Evolutionary conservation across 2,329 filamentous ascomycete species (phyloP).

Genomic region (Beauveria sp.): DNA sequence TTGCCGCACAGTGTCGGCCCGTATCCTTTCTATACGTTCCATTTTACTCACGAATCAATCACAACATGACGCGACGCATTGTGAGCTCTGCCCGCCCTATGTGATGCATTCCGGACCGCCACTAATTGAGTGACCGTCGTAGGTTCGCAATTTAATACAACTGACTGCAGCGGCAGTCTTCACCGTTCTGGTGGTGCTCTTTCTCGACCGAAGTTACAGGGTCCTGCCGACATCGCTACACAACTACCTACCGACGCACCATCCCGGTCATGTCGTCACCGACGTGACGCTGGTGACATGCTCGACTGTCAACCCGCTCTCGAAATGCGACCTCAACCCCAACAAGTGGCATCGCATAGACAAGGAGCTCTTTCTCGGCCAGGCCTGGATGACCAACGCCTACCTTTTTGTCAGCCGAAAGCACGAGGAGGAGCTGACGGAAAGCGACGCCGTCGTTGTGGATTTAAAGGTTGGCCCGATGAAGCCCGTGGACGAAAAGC

Average conservation of each 20-base stretch:
- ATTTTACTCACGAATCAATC: not conserved
- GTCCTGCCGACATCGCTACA: slow-evolving; percentile 81
- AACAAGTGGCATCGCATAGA: slow-evolving; percentile 73
- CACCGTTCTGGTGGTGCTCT: slow-evolving; percentile 63
- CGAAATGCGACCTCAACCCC: slow-evolving; percentile 66
- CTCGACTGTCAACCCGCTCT: slow-evolving; percentile 65
- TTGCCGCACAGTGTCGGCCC: not conserved
- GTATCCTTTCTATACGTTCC: not conserved
- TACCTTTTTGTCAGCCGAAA: slow-evolving; percentile 79
- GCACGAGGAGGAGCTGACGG: slow-evolving; percentile 72
- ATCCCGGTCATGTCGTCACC: slow-evolving; percentile 76
- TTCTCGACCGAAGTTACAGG: slow-evolving; percentile 83
- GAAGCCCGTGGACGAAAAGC: slow-evolving; percentile 45
- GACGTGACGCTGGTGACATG: slow-evolving; percentile 75
- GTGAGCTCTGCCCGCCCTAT: not conserved
- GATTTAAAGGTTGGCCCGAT: slow-evolving; percentile 69
- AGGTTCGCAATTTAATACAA: slow-evolving; percentile 67
- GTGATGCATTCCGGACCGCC: not conserved
- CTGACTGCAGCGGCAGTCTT: slow-evolving; percentile 58
- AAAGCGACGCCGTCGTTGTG: slow-evolving; percentile 69
- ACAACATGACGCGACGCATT: slow-evolving; percentile 17
- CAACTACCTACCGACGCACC: slow-evolving; percentile 77
- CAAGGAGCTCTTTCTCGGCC: slow-evolving; percentile 78
- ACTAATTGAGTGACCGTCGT: slow-evolving; percentile 11
- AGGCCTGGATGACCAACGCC: slow-evolving; percentile 65